Evolutionary conservation across 1,139 yeast genomes (phyloP), one percentile per base, ranked within the genome.

Genomic region (Blastobotrys buckinghamii): DNA sequence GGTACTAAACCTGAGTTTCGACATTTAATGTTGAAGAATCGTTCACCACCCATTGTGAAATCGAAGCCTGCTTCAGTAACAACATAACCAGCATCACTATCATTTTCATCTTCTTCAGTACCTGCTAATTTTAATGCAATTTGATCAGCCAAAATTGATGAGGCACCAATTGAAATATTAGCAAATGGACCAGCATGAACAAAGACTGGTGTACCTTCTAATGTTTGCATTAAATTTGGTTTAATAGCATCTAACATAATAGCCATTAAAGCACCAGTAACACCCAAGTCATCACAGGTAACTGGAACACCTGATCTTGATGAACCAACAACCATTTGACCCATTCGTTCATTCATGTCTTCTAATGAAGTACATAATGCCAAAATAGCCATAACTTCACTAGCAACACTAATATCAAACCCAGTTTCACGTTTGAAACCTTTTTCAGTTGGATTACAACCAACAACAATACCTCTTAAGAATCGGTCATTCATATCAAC

Each of bases 141-240:
- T 69, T 85, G 85, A 70, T 92, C 98, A 56, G 98, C 97, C 53
- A 92, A 74, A 47, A 92, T 86, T 22, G 97, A 90, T 54, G 63
- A 61, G 6, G 97, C 97, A 65, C 97, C 98, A 64, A 92, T 92
- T 45, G 96, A 86, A 61, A 92, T 92, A 70, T 92, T 92, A 59
- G 98, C 98, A 66, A 92, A 92, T 45, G 98, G 98, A 54, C 98
- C 98, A 49, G 98, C 97, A 67, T 92, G 98, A 45, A 92, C 96
- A 61, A 92, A 84, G 43, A 92, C 98, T 35, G 98, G 98, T 27
- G 97, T 89, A 55, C 97, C 98, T 72, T 92, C 98, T 58, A 92
- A 77, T 45, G 97, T 89, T 74, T 92, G 98, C 98, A 92, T 92
- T 63, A 92, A 74, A 67, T 88, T 92, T 57, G 98, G 98, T 73